Evolutionary conservation across 768 basidiomycete genomes (phyloP).

Genomic region (Cyclocybe aegerita): DNA sequence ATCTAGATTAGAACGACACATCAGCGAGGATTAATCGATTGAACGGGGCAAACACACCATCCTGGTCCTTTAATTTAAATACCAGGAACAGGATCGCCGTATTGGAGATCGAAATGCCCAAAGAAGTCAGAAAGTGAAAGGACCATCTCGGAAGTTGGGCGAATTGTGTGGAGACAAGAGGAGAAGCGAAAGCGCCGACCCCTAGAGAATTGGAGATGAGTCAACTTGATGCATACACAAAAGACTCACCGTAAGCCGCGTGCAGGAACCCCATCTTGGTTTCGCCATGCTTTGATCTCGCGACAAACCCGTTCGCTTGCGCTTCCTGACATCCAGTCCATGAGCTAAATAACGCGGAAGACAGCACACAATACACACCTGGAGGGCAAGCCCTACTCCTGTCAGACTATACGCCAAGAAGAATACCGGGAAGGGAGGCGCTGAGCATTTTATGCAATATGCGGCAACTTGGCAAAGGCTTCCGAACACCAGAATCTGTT

Average conservation of each 20-base stretch:
- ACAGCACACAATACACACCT: slow-evolving; percentile 29
- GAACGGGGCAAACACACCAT: slow-evolving; percentile 41
- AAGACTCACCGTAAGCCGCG: slow-evolving; percentile 49
- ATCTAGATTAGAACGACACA: slow-evolving; percentile 32
- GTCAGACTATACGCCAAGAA: slow-evolving; percentile 43
- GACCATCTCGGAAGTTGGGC: slow-evolving; percentile 66
- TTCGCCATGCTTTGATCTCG: slow-evolving; percentile 47
- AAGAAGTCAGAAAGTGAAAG: slow-evolving; percentile 72
- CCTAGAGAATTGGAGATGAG: slow-evolving; percentile 79
- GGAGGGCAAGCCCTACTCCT: slow-evolving; percentile 40
- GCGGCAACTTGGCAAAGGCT: slow-evolving; percentile 52
- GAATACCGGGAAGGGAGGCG: slow-evolving; percentile 62
- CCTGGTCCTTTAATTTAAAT: slow-evolving; percentile 71
- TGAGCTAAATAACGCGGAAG: not conserved
- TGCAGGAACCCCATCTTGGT: slow-evolving; percentile 54
- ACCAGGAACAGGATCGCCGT: slow-evolving; percentile 48
- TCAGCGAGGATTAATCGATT: not conserved
- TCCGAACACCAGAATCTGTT: slow-evolving; percentile 24
- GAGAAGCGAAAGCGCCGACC: slow-evolving; percentile 63
- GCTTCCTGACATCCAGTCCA: slow-evolving; percentile 50
- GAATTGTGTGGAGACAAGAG: slow-evolving; percentile 83
- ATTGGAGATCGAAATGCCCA: slow-evolving; percentile 66
- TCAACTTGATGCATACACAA: slow-evolving; percentile 46
- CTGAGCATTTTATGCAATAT: slow-evolving; percentile 51
- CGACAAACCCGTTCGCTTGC: slow-evolving; percentile 69